Evolutionary conservation across 2,329 filamentous ascomycete genomes (phyloP), one percentile per base, ranked within the genome.

Genomic region (Aspergillus nomiae): DNA sequence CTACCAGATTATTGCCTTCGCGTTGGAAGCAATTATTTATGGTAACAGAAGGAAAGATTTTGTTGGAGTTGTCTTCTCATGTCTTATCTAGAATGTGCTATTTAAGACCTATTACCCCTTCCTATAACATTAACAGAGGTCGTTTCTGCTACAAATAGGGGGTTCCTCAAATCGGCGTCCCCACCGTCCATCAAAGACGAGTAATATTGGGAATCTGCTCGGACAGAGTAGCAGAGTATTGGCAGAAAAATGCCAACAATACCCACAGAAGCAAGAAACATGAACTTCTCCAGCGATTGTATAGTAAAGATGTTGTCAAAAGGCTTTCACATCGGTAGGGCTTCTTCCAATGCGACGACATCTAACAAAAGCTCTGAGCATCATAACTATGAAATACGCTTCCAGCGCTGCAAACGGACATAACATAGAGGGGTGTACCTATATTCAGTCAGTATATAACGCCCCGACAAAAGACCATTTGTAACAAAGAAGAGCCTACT

Each of bases 401-500:
- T 5, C 32, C 51, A 26, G 32, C 32, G 12, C 38, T 55, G 51
- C 51, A 55, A 16, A 55, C n/a, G 19, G 51, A 38, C 30, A 7
- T 38, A 38, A 26, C n/a, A n/a, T 24, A 55, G 34, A 55, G 51
- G 9, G 34, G 51, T 11, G 51, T 55, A 19, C 2, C 51, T 55
- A 26, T 24, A 5, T 14, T 4, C 12, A 26, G 32, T 55, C n/a
- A 36, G 9, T 26, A 38, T 21, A 19, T 2, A 12, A 16, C 14
- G 32, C 30, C 14, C 9, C n/a, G 19, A 11, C 10, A 11, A 51
- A 34, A 32, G 11, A 26, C 5, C 21, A 19, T 5, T 38, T 3
- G n/a, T 24, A 11, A 24, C 43, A 38, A 19, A 32, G n/a, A 46
- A 56, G 24, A 34, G 66, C 74, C 65, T 71, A 78, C 76, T 62